Evolutionary conservation across 129 eudicot genomes (phyloP).

Genomic region (Oenanthe sinensis): DNA sequence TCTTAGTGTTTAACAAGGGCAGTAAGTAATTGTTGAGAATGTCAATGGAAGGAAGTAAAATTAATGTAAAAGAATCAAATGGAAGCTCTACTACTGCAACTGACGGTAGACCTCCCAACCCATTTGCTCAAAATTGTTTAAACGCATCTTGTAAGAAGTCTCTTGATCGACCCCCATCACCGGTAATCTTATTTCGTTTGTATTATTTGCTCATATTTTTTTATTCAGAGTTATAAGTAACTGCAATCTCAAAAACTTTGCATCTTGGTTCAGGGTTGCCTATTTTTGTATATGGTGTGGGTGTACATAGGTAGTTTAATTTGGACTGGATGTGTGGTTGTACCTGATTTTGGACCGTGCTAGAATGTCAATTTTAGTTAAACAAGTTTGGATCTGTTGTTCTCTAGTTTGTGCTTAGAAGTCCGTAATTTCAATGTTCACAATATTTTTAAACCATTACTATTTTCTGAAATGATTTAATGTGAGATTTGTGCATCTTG

Average conservation of each 20-base stretch:
- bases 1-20: background rate
- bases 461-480: background rate
- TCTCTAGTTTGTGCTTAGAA: background rate
- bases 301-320: background rate
- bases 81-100: constrained; percentile 28
- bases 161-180: constrained; percentile 57
- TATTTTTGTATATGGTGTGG: background rate
- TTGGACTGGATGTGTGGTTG: background rate
- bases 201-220: background rate
- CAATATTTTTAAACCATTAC: background rate
- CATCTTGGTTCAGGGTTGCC: background rate
- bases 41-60: constrained; percentile 53
- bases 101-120: constrained; percentile 66
- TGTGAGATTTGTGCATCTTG: background rate
- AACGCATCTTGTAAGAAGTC: constrained; percentile 36
- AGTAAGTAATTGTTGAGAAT: constrained; percentile 29
- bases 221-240: background rate
- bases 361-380: background rate
- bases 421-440: background rate
- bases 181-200: constrained; percentile 29
- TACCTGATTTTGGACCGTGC: background rate
- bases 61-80: constrained; percentile 21
- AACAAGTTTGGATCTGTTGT: background rate
- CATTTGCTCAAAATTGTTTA: constrained; percentile 32
- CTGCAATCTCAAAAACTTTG: background rate